Evolutionary conservation across 2,329 filamentous ascomycete genomes (phyloP), one percentile per base, ranked within the genome.

Genomic region (Ilyonectria sp.): DNA sequence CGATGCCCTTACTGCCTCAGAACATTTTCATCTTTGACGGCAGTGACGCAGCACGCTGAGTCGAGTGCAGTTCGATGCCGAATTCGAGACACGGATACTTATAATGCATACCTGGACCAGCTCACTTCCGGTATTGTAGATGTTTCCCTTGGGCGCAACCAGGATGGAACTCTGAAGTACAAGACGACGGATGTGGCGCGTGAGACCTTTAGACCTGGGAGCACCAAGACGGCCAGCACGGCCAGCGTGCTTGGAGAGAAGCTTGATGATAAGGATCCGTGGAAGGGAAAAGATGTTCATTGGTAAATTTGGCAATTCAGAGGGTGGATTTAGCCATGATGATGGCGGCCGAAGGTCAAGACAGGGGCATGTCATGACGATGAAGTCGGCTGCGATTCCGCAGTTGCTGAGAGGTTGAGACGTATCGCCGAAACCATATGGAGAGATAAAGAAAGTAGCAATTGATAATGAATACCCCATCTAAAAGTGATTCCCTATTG

Each of bases 31-130:
- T 80, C 79, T 2, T 75, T 84, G 21, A 75, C 80, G 17, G 80
- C 83, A 2, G 81, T 89, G 35, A 81, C 84, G 4, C 79, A 82
- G 53, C 88, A 90, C 68, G 82, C 80, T 23, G 87, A 89, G 71
- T 80, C 83, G 1, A 81, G 80, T 60, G 78, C 79, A 3, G 72
- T 66, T 37, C 77, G 76, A 21, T 88, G 87, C 77, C 76, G 75
- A 7, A 80, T 88, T 29, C 82, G 84, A 4, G 72, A 83, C 3
- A 79, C 81, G 0, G 76, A 80, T 11, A 75, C 79, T 15, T 87
- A 75, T 47, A 69, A 71, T 3, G 68, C 73, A 1, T 81, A 74
- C 47, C 56, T 81, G 52, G 75, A 80, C 54, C 78, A 80, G 63
- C 63, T 81, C 33, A 79, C 79, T 0, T 79, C 68, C 6, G 79